phyloP scores from a whole-genome alignment of 495 filamentous ascomycete species.

The Annulohypoxylon nitens region DNA sequence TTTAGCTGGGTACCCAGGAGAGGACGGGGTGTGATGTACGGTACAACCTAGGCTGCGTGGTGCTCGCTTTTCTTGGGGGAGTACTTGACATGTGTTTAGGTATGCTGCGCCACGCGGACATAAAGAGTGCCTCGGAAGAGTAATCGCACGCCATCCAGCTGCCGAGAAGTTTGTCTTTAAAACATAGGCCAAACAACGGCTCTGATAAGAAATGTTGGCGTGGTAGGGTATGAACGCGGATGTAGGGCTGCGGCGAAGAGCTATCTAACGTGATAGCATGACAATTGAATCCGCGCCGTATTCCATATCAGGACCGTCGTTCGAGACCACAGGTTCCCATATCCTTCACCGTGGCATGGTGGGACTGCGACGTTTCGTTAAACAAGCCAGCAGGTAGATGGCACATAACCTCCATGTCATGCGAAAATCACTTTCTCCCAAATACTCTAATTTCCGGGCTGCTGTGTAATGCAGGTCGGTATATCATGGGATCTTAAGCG shows the following conservation, averaged over 20 bases:
- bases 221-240: slow-evolving; percentile 10
- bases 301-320: slow-evolving; percentile 11
- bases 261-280: slow-evolving; percentile 17
- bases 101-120: slow-evolving; percentile 30
- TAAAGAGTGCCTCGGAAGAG: neutral
- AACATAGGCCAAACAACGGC: neutral
- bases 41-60: slow-evolving; percentile 23
- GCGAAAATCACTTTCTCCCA: neutral
- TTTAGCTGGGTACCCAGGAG: slow-evolving; percentile 3
- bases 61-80: slow-evolving; percentile 17
- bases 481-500: slow-evolving; percentile 23
- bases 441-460: neutral
- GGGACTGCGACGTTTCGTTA: neutral
- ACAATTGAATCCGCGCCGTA: slow-evolving; percentile 11
- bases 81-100: slow-evolving; percentile 28
- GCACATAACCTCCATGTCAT: neutral
- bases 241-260: slow-evolving; percentile 38
- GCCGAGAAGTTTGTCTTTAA: neutral
- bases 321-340: slow-evolving; percentile 11
- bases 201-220: neutral
- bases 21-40: neutral
- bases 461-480: neutral
- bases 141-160: neutral
- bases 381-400: neutral
- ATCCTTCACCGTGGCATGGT: slow-evolving; percentile 23